phyloP scores from a whole-genome alignment of 352 stramenopile species.

The Phytophthora capsici region DNA sequence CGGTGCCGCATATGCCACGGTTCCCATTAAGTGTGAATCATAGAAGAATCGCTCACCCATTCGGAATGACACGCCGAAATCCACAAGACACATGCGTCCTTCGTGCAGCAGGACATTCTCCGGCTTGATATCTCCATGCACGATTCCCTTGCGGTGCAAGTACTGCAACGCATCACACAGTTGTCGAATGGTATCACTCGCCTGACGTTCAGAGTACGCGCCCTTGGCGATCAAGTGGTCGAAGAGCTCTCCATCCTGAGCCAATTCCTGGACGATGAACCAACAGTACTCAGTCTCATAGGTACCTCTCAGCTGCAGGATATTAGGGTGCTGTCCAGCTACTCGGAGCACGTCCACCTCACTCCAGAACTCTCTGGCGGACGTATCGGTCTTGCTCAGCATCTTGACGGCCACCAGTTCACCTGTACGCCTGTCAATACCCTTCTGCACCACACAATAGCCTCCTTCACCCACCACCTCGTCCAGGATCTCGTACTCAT shows the following conservation, averaged over 20 bases:
- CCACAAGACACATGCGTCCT: constrained; percentile 82
- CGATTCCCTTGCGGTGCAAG: constrained; percentile 87
- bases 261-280: constrained; percentile 87
- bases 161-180: constrained; percentile 84
- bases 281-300: constrained; percentile 78
- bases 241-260: constrained; percentile 88
- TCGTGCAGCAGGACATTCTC: constrained; percentile 87
- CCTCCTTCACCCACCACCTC: constrained; percentile 84
- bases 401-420: constrained; percentile 85
- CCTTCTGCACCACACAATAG: constrained; percentile 83
- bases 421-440: constrained; percentile 62
- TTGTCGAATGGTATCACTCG: constrained; percentile 71
- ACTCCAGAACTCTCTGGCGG: constrained; percentile 82
- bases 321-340: constrained; percentile 77
- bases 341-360: constrained; percentile 82
- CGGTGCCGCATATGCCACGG: constrained; percentile 75
- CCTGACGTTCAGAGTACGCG: constrained; percentile 86
- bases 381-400: constrained; percentile 79
- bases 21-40: constrained; percentile 77
- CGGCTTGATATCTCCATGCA: constrained; percentile 90
- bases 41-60: constrained; percentile 78
- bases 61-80: constrained; percentile 87
- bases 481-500: constrained; percentile 79
- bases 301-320: constrained; percentile 76
- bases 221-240: constrained; percentile 87